phyloP scores from a whole-genome alignment of 148 eudicot species.

The Camellia granthamiana region DNA sequence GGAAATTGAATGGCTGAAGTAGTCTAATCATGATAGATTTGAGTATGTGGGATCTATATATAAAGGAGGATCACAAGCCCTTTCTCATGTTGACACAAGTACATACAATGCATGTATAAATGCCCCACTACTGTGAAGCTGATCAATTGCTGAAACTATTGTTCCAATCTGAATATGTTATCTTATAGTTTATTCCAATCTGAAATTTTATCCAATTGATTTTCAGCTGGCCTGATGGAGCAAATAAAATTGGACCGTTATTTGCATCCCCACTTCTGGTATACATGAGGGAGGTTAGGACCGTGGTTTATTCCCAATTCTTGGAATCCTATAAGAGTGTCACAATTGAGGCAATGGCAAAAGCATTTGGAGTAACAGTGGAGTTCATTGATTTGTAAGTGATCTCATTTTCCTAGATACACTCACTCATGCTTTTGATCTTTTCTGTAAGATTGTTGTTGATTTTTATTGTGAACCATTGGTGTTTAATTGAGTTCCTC shows the following conservation, averaged over 20 bases:
- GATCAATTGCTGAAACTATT: too few species aligned
- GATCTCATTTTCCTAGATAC: background rate
- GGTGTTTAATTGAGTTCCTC: conserved; percentile 2
- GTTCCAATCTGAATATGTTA: background rate
- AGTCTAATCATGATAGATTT: background rate
- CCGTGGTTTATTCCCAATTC: conserved; percentile 93
- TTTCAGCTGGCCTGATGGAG: conserved; percentile 87
- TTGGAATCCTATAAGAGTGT: conserved; percentile 97
- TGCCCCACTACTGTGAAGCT: background rate
- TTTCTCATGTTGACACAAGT: background rate
- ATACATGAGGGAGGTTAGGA: conserved; percentile 98
- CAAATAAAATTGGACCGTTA: conserved; percentile 90
- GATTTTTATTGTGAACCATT: background rate
- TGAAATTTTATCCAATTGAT: background rate
- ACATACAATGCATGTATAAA: background rate
- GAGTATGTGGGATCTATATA: background rate
- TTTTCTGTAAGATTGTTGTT: background rate
- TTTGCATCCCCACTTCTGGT: conserved; percentile 87
- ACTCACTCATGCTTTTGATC: background rate
- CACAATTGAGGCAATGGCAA: conserved; percentile 97
- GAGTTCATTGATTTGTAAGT: conserved; percentile 97
- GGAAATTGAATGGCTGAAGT: too few species aligned
- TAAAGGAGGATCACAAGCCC: background rate
- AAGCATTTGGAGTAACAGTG: conserved; percentile 83
- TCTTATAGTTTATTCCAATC: background rate